These are phyloP conservation scores for Lasiodiplodia hormozganensis DNA, from an alignment of 2,329 filamentous ascomycete genomes.

Conservation along the genomic window DNA sequence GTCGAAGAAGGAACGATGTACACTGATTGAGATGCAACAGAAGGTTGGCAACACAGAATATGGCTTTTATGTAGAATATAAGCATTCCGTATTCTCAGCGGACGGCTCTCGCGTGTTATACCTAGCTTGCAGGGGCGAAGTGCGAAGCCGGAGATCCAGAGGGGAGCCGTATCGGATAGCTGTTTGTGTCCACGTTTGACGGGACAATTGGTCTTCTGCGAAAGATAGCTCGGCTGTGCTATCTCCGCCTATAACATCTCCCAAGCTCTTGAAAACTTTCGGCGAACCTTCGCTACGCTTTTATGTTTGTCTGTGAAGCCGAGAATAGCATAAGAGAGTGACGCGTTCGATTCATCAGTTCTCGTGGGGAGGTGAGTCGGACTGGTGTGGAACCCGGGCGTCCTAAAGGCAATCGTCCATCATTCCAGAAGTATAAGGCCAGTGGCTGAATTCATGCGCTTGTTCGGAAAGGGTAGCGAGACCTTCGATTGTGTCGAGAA, in stretches of 20 bases:
- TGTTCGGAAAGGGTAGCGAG: not conserved
- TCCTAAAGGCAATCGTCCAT: too few relatives aligned
- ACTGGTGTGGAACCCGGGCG: too few relatives aligned
- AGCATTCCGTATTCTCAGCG: not conserved
- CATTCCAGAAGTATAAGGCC: not conserved
- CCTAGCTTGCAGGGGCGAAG: not conserved
- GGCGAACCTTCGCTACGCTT: too few relatives aligned
- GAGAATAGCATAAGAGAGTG: too few relatives aligned
- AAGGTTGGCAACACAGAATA: not conserved
- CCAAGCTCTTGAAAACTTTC: not conserved
- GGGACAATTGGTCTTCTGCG: not conserved
- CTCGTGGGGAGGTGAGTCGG: too few relatives aligned
- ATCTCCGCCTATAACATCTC: not conserved
- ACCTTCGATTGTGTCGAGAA: not conserved
- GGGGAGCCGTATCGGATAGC: slow-evolving; percentile 7
- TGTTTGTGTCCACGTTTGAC: not conserved
- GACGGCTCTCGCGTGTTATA: not conserved
- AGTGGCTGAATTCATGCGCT: not conserved
- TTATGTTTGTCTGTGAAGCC: too few relatives aligned
- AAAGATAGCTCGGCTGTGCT: not conserved
- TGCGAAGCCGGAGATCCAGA: not conserved
- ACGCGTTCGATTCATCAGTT: too few relatives aligned
- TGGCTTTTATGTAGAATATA: not conserved
- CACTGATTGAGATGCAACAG: not conserved
- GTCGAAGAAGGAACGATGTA: not conserved